Base-by-base conservation (phyloP, 495 filamentous ascomycete species). In the Pseudotulostoma volvatum region DNA sequence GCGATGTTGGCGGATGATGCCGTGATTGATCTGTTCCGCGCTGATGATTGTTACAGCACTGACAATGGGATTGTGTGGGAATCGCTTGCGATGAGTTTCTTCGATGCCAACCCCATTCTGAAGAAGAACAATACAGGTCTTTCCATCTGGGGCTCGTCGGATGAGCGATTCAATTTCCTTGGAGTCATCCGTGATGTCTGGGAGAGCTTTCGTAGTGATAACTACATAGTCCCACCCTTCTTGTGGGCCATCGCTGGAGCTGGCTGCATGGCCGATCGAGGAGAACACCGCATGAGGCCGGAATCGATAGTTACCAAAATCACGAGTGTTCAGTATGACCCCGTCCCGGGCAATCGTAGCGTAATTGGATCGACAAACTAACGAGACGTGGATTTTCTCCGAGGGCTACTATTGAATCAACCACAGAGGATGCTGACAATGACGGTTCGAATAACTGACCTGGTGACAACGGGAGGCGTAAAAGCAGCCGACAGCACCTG, bases 101-200 rank as follows among this genome's bases (percentile, higher is more conserved):
- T 82, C 77, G 18, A 81, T 75, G 18, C 77, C 77, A 7, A 82
- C 66, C 18, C 77, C 77, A 52, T 82, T 82, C 43, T 82, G 77
- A 36, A 81, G 74, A 21, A 82, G 56, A 14, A 82, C 73, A 41
- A 82, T 68, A 39, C 47, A 30, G 46, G 48, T 38, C 16, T 38
- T 38, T 13, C 18, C 17, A 30, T 28, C 23, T 5, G 23, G 23
- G 11, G 23, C 23, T 11, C 23, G 23, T 5, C 23, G 23, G 11
- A 28, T 28, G 23, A 28, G 23, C 5, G 23, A 11, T 11, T 28
- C 23, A 11, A 28, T 28, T 5, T 28, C 23, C 11, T 28, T 28
- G 5, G 23, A 28, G 23, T 28, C 23, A 11, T 28, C 23, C 11
- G 23, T 28, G 23, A 28, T 28, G 23, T 28, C 23, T 11, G 23